Base-by-base conservation (phyloP, 2,329 filamentous ascomycete genomes). In the Fusarium coicis region DNA sequence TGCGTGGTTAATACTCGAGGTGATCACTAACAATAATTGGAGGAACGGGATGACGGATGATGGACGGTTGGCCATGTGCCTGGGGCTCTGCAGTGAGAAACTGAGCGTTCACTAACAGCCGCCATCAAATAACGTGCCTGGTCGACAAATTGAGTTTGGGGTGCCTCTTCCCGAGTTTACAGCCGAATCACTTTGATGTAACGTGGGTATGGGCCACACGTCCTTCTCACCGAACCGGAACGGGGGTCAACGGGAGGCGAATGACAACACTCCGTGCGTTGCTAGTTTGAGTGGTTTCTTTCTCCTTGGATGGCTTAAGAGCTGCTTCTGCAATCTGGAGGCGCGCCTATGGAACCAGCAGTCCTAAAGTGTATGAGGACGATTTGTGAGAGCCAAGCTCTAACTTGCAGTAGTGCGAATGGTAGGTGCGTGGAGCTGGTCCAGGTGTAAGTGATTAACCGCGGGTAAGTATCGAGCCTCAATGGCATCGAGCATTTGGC, bases 151-250 rank as follows among this genome's bases (percentile, higher is more conserved):
- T 62, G 56, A 62, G 46, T 66, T 72, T 61, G 49, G 34, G 58
- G 39, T 49, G 37, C 47, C 50, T 67, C 62, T 65, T 73, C 57
- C 70, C 66, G 70, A 71, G 66, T 58, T 67, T 46, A 74, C 40
- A 73, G 70, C 66, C 70, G 70, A 73, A 70, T 42, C 34, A 36
- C 28, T 55, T 66, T 21, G 34, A 39, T 40, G 19, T 28, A 40
- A 19, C 21, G 36, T 70, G 37, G 60, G 44, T 52, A 63, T 36
- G 39, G 46, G 9, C 46, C 47, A 37, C 36, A 65, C 63, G 64
- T 70, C 66, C 66, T 73, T 75, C 74, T 76, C 72, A 76, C 74
- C 74, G 72, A 76, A 43, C 64, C 62, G 30, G 50, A 47, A 61
- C 43, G 37, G 50, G 53, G 56, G 47, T 44, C 19, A 56, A 39